Percentiles rank a stretch among this genome's conserved stretches.
These are phyloP conservation scores for Coemansia sp. DNA, from an alignment of 192 early-diverging fungal species.

Conservation along the genomic window DNA sequence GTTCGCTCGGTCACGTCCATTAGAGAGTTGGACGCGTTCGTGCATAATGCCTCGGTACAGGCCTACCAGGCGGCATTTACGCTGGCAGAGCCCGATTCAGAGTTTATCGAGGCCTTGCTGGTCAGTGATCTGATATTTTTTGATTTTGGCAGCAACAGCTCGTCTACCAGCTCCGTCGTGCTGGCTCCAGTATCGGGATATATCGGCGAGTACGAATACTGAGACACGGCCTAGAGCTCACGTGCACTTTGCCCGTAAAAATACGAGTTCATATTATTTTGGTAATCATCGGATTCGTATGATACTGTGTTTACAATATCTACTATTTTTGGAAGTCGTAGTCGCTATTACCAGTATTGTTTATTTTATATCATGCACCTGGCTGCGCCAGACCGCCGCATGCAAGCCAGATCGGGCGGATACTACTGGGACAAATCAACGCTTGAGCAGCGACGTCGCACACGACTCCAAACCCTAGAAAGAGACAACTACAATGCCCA, in stretches of 20 bases:
- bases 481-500: conserved; percentile 43
- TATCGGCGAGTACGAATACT: conserved; percentile 18
- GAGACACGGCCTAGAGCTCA: neutral
- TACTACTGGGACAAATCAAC: conserved; percentile 45
- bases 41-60: conserved; percentile 73
- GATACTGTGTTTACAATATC: no score
- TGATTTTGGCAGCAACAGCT: conserved; percentile 12
- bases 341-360: no score
- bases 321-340: no score
- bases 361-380: neutral
- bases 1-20: conserved; percentile 67
- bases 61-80: conserved; percentile 76
- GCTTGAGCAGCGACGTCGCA: conserved; percentile 35
- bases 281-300: no score
- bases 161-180: no score
- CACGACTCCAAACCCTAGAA: conserved; percentile 40
- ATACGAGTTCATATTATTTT: no score
- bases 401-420: neutral
- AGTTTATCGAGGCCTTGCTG: conserved; percentile 77
- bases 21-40: conserved; percentile 77
- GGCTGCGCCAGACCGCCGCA: conserved; percentile 2
- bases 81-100: conserved; percentile 71
- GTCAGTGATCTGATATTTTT: conserved; percentile 50
- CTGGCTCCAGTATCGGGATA: conserved; percentile 1
- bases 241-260: conserved; percentile 16